Percentiles rank a stretch among this genome's conserved stretches.
phyloP scores from a whole-genome alignment of 2,329 filamentous ascomycete genomes.

The Epicoccum sorghinum region DNA sequence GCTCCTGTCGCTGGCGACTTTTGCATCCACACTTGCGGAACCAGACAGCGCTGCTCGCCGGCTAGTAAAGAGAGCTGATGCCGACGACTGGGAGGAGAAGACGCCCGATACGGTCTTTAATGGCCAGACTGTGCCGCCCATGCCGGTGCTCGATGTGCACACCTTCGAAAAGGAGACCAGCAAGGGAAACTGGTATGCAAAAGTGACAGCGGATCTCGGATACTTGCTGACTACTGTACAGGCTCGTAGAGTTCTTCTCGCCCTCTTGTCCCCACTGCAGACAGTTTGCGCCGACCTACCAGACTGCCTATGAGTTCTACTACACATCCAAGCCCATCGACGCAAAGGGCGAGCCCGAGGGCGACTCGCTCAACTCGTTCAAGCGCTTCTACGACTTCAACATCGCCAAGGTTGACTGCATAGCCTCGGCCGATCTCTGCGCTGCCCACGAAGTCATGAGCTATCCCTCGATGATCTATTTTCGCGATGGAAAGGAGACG shows the following conservation, averaged over 20 bases:
- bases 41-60: constrained; percentile 19
- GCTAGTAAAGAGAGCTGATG: constrained; percentile 17
- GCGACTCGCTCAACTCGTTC: constrained; percentile 68
- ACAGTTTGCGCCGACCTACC: constrained; percentile 80
- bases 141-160: constrained; percentile 64
- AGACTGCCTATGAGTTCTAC: constrained; percentile 95
- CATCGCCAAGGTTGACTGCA: constrained; percentile 85
- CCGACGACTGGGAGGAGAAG: constrained; percentile 35
- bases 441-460: constrained; percentile 66
- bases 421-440: constrained; percentile 82
- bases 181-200: constrained; percentile 69
- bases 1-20: constrained; percentile 47
- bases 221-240: constrained; percentile 14
- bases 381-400: constrained; percentile 85
- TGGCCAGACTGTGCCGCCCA: constrained; percentile 68
- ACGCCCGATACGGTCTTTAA: constrained; percentile 66
- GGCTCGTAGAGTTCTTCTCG: constrained; percentile 58
- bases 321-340: constrained; percentile 77
- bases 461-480: constrained; percentile 81
- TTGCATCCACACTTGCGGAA: constrained; percentile 36
- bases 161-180: constrained; percentile 65
- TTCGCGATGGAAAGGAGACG: constrained; percentile 74
- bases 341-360: constrained; percentile 54
- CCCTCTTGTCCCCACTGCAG: constrained; percentile 72
- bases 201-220: too few relatives aligned